Evolutionary conservation across 2,329 filamentous ascomycete species (phyloP).

Genomic region (Albophoma yamanashiensis): DNA sequence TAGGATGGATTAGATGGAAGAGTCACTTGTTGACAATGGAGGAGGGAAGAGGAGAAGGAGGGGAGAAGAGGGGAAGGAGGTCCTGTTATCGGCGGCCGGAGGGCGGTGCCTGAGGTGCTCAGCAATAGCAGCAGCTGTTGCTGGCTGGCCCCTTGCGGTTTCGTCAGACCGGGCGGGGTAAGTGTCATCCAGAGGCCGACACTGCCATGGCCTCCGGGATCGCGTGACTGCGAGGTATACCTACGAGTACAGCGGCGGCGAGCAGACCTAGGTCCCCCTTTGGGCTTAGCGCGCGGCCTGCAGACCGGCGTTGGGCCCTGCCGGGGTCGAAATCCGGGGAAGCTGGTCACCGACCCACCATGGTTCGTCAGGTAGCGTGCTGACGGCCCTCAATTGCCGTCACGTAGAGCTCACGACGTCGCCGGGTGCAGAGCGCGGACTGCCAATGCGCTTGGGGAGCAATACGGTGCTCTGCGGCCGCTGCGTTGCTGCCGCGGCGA

Average conservation of each 20-base stretch:
- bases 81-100: conserved; percentile 18
- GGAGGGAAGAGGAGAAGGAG: conserved; percentile 13
- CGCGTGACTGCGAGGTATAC: conserved; percentile 6
- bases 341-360: conserved; percentile 11
- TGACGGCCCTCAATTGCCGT: neutral
- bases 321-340: conserved; percentile 15
- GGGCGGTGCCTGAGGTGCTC: conserved; percentile 8
- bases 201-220: conserved; percentile 5
- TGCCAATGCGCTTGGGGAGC: neutral
- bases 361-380: neutral
- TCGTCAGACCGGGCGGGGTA: conserved; percentile 35
- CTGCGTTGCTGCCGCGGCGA: neutral
- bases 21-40: conserved; percentile 10
- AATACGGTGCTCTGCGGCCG: neutral
- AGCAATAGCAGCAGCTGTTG: neutral
- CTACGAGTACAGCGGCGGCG: neutral
- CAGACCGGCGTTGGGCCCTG: conserved; percentile 5
- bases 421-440: neutral
- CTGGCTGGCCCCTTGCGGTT: conserved; percentile 16
- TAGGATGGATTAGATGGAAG: conserved; percentile 5
- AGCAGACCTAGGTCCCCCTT: neutral
- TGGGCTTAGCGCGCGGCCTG: conserved; percentile 2
- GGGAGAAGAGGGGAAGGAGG: conserved; percentile 16
- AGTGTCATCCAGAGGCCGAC: conserved; percentile 10
- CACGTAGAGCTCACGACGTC: neutral